A percentile compares a stretch with the other conserved stretches of the same genome.
Conservation (phyloP, 2,329 filamentous ascomycete genomes). For the Fusarium robinianum region DNA sequence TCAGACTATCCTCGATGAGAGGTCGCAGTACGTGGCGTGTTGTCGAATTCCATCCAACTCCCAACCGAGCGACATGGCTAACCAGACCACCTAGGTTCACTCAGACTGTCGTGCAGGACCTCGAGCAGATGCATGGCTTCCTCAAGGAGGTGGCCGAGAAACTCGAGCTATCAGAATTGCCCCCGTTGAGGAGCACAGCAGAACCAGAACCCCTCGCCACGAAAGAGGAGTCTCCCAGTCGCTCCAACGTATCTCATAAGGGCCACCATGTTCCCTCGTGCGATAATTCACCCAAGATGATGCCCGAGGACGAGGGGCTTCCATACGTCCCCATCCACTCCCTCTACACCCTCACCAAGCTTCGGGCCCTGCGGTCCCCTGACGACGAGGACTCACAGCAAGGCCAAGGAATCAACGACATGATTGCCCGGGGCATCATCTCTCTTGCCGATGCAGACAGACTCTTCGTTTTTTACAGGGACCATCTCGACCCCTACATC, state of each 20-base stretch:
- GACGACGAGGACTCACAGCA: slow-evolving; percentile 25
- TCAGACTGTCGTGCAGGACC: slow-evolving; percentile 13
- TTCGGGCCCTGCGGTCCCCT: slow-evolving; percentile 40
- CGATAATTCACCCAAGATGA: slow-evolving; percentile 23
- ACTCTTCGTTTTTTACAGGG: slow-evolving; percentile 54
- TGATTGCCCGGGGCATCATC: slow-evolving; percentile 46
- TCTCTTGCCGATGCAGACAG: slow-evolving; percentile 53
- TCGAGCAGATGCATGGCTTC: slow-evolving; percentile 20
- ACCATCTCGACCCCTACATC: slow-evolving; percentile 54
- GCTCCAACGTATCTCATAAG: slow-evolving; percentile 5
- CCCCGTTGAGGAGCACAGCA: slow-evolving; percentile 13
- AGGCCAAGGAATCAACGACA: slow-evolving; percentile 30
- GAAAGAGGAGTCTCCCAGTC: slow-evolving; percentile 13
- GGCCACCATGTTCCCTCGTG: slow-evolving; percentile 21
- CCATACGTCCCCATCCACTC: slow-evolving; percentile 44
- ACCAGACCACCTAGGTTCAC: background rate
- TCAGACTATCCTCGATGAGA: slow-evolving; percentile 46
- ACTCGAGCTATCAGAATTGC: slow-evolving; percentile 18
- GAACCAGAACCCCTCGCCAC: background rate
- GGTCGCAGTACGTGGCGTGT: slow-evolving; percentile 36
- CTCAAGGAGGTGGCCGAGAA: slow-evolving; percentile 17
- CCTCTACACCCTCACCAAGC: slow-evolving; percentile 41
- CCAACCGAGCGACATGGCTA: background rate
- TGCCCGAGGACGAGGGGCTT: slow-evolving; percentile 38
- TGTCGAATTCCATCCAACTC: background rate